phyloP scores from a whole-genome alignment of 78 protist genomes.

The Dictyostelium purpureum region DNA sequence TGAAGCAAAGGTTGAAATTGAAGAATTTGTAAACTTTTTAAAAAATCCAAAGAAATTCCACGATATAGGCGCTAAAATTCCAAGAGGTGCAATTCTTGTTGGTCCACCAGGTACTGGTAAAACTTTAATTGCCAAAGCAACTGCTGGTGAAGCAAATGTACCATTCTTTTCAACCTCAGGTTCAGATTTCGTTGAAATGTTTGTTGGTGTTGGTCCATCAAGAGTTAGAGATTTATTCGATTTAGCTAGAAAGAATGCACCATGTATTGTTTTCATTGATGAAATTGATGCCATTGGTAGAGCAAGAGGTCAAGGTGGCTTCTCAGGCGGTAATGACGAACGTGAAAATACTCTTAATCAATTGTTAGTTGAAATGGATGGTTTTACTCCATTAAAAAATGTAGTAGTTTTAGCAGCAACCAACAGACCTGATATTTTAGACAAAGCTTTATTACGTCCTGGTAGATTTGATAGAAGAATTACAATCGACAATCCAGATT shows the following conservation, averaged over 20 bases:
- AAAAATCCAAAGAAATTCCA: conserved; percentile 92
- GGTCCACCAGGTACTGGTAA: conserved; percentile 99
- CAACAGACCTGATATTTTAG: conserved; percentile 94
- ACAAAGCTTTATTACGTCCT: conserved; percentile 97
- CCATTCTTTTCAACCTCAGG: conserved; percentile 97
- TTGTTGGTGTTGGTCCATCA: conserved; percentile 98
- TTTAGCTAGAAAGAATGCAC: conserved; percentile 92
- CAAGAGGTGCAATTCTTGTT: conserved; percentile 93
- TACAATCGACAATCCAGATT: conserved; percentile 94
- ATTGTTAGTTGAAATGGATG: conserved; percentile 99
- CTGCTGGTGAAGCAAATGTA: conserved; percentile 97
- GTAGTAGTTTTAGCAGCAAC: conserved; percentile 97
- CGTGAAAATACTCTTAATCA: conserved; percentile 99
- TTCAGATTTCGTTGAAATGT: conserved; percentile 98
- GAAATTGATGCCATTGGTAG: conserved; percentile 96
- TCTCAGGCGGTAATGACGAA: conserved; percentile 91
- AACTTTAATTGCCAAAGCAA: conserved; percentile 95
- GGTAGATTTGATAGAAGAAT: conserved; percentile 98
- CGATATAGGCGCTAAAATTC: conserved; percentile 94
- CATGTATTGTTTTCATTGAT: conserved; percentile 93
- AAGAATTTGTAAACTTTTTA: conserved; percentile 96
- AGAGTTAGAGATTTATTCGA: conserved; percentile 91
- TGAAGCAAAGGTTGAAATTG: conserved; percentile 94
- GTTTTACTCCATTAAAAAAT: conserved; percentile 85
- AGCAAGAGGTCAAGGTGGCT: conserved; percentile 67